Evolutionary conservation across 306 rosid genomes (phyloP), one percentile per base, ranked within the genome.

Genomic region (Gynostemma pentaphyllum): DNA sequence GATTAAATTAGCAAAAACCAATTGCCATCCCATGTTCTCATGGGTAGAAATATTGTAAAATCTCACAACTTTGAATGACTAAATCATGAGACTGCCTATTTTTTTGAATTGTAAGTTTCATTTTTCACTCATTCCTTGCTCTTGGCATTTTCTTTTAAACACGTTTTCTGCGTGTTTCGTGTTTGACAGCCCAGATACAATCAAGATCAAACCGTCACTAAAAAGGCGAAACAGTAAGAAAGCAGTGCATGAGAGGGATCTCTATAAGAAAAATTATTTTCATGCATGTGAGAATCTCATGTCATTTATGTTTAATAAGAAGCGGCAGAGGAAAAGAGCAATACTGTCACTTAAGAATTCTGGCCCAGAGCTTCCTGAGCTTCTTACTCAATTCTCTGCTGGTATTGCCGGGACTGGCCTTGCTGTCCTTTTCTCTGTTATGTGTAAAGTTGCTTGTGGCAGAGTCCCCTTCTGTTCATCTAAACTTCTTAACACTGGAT

Each of bases 271-370:
- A 76, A 92, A 88, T 73, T 72, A 74, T 62, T 74, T 80, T 45
- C 86, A 82, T 48, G 92, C 98, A 45, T 87, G 86, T 29, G 98
- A 91, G 86, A 83, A 76, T 73, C 87, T 87, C 67, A 75, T 91
- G 15, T 87, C 96, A 12, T 65, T 87, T 46, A 75, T 91, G 78
- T 69, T 78, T 9, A 68, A 79, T 81, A 76, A 75, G 64, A 83
- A 21, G 60, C 75, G 59, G 69, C 49, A 76, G 15, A 70, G 76
- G 53, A 83, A 76, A 55, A 75, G 75, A 7, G 75, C 83, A 34
- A 62, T 83, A 61, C 77, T 70, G 22, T 73, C 89, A 0, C 78
- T 91, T 64, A 86, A 82, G 80, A 88, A 79, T 70, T 83, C 83
- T 1, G 83, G 96, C 23, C 86, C 89, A 0, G 95, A 91, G 79